Evolutionary conservation across 441 rosid species (phyloP).

Genomic region (Manihot esculenta): DNA sequence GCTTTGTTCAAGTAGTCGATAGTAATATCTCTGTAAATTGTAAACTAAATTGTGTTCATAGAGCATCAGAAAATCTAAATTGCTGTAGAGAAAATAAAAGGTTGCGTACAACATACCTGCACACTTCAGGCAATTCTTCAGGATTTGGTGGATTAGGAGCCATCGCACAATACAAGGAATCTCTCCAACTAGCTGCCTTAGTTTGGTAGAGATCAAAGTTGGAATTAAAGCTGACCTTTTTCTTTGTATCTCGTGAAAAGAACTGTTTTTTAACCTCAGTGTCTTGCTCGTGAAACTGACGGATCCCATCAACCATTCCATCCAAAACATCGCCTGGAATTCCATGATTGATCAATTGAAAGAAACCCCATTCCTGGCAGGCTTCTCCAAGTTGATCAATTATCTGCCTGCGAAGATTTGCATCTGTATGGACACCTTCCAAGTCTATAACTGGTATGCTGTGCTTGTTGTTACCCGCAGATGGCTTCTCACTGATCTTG

Average conservation of each 20-base stretch:
- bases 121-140: conserved; percentile 29
- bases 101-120: conserved; percentile 24
- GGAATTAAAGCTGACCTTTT: conserved; percentile 26
- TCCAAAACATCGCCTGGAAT: conserved; percentile 36
- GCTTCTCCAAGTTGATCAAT: conserved; percentile 18
- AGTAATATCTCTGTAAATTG: conserved; percentile 6
- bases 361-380: conserved; percentile 35
- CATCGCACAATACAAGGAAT: conserved; percentile 24
- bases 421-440: not conserved
- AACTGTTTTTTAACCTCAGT: conserved; percentile 18
- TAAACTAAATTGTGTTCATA: not conserved
- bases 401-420: not conserved
- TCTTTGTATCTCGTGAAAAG: conserved; percentile 26
- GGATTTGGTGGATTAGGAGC: conserved; percentile 30
- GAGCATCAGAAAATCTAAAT: not conserved
- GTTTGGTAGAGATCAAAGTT: conserved; percentile 33
- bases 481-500: not conserved
- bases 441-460: not conserved
- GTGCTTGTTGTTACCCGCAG: not conserved
- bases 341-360: conserved; percentile 49
- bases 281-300: conserved; percentile 36
- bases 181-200: conserved; percentile 40
- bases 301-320: conserved; percentile 24
- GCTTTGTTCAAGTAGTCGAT: conserved; percentile 23
- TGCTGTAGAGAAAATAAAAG: not conserved